A percentile compares a stretch with the other conserved stretches of the same genome.
phyloP scores from a whole-genome alignment of 495 filamentous ascomycete genomes.

The Sabuloglossum arenarium region DNA sequence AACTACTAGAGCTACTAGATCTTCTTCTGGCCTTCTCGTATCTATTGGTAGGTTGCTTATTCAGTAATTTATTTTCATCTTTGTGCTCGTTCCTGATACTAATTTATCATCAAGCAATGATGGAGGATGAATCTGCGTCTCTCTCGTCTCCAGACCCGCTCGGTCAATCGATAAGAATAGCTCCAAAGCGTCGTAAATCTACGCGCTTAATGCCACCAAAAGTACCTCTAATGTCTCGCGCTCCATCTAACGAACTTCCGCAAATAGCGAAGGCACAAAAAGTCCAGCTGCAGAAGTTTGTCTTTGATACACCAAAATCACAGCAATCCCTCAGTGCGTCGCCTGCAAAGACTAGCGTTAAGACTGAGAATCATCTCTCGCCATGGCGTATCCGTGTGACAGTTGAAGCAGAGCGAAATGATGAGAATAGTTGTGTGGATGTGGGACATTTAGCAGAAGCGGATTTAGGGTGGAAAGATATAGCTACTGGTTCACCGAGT shows the following conservation, averaged over 20 bases:
- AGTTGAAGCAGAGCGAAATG: constrained; percentile 1
- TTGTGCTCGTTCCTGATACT: not conserved
- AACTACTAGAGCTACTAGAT: too few species aligned
- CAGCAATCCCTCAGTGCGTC: not conserved
- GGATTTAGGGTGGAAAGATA: not conserved
- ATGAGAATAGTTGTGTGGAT: not conserved
- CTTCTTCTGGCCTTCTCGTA: not conserved
- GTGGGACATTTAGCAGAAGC: not conserved
- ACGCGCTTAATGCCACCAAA: not conserved
- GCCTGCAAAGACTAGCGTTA: not conserved
- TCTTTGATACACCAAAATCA: not conserved
- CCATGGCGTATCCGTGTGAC: constrained; percentile 5
- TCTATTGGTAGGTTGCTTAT: not conserved
- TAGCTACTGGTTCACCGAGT: not conserved
- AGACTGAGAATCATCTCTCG: not conserved
- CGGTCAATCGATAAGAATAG: not conserved
- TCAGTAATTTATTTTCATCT: not conserved
- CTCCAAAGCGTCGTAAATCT: not conserved
- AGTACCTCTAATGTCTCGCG: not conserved
- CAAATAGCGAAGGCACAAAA: not conserved
- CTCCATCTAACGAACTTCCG: not conserved
- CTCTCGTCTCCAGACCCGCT: not conserved
- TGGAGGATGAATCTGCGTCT: not conserved
- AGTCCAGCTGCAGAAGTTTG: constrained; percentile 1
- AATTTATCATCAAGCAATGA: not conserved